Evolutionary conservation across 805 yeast genomes (phyloP), one percentile per base, ranked within the genome.

Genomic region (Tetrapisispora iriomotensis): DNA sequence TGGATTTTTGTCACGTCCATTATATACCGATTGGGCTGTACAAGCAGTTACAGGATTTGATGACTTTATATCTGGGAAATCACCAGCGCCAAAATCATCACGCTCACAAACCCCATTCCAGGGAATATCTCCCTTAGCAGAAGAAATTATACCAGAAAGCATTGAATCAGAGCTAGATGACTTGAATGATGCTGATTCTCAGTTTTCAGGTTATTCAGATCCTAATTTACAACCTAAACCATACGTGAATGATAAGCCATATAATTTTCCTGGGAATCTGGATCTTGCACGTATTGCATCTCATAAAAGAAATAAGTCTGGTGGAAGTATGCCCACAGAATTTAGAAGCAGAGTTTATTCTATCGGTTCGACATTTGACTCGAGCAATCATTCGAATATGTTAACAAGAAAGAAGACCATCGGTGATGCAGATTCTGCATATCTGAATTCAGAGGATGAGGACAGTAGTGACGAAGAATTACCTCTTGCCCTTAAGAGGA

Each of bases 1-100:
- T 45, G 75, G 77, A 2, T 72, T 72, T 45, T 50, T 72, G 40
- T 67, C 75, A 33, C 62, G 77, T 13, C 67, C 75, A 0, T 48
- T 70, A 12, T 62, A 62, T 45, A 62, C 61, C 17, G 67, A 62
- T 32, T 67, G 69, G 59, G 70, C 71, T 2, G 61, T 64, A 0
- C 61, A 59, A 29, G 68, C 71, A 0, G 60, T 63, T 3, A 51
- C 59, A n/a, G 66, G 64, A 0, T 66, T 56, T 39, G 58, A 54
- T 36, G 46, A 21, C 27, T 38, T 38, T 22, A 27, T 38, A 14
- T 2, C 15, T n/a, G 39, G 39, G 2, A 30, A 37, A 3, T 17
- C 29, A 3, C 10, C 13, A 24, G 18, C 37, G 3, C 33, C n/a
- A 9, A 43, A 39, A 3, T 28, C 29, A 8, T 12, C 32, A 25